Percentiles rank a stretch among this genome's conserved stretches.
phyloP scores from a whole-genome alignment of 768 basidiomycete genomes.

The Lactarius deliciosus region DNA sequence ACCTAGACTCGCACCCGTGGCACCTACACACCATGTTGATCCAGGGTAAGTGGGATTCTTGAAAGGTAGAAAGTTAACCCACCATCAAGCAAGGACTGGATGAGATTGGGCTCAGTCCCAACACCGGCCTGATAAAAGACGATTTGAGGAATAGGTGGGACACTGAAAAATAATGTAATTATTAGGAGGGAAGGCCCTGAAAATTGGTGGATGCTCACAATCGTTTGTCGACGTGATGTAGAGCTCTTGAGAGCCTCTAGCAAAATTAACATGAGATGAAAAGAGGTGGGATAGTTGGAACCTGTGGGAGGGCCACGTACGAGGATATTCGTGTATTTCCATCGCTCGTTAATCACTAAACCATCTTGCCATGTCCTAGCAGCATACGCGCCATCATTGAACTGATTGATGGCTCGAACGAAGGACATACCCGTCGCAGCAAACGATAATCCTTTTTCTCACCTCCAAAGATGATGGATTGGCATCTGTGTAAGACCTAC shows the following conservation, averaged over 20 bases:
- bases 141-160: conserved; percentile 35
- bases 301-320: conserved; percentile 24
- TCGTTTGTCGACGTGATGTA: conserved; percentile 37
- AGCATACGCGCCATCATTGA: neutral
- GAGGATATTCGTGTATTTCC: conserved; percentile 38
- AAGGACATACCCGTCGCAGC: conserved; percentile 66
- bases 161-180: conserved; percentile 21
- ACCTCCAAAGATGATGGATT: conserved; percentile 7
- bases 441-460: conserved; percentile 55
- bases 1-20: conserved; percentile 66
- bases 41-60: neutral
- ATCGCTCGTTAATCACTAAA: conserved; percentile 33
- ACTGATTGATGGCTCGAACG: neutral
- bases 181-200: neutral
- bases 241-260: conserved; percentile 36
- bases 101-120: conserved; percentile 54
- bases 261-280: neutral
- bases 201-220: conserved; percentile 28
- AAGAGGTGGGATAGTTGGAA: neutral
- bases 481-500: conserved; percentile 18
- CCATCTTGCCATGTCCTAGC: conserved; percentile 73
- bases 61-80: conserved; percentile 16
- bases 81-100: conserved; percentile 64
- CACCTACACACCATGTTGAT: conserved; percentile 43
- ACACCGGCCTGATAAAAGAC: conserved; percentile 43